Base-by-base conservation (phyloP, 73 alveolate species). In the Paraurostyla sp. region DNA sequence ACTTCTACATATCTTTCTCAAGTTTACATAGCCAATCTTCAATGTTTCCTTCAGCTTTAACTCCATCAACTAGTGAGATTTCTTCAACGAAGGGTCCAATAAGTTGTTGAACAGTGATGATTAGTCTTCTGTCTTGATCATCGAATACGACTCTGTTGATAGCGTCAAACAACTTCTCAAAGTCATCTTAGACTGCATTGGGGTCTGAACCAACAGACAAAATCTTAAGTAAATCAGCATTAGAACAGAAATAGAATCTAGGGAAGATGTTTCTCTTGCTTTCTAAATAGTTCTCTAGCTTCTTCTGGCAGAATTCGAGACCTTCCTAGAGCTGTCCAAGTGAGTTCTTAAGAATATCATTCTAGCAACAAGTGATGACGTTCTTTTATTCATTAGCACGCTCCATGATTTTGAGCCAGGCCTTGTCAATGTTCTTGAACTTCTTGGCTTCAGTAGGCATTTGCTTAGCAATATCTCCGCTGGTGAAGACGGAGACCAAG, bases 201-300 rank as follows among this genome's bases (percentile, higher is more conserved):
- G 99, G 99, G 58, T 97, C 99, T 58, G 98, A 87, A 58, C 99
- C 99, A 81, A 98, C 98, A 6, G 99, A 97, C 82, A 99, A 83
- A 82, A 99, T 99, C 95, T 98, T 98, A 83, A 99, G 94, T 68
- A 99, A 96, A 88, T 95, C 99, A 49, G 99, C 98, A 85, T 99
- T 98, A 16, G 99, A 97, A 68, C 98, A 99, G 94, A 99, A 99
- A 94, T 98, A 99, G 97, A 99, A 98, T 51, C 99, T 91, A 75
- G 99, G 99, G 99, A 99, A 99, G 94, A 98, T 97, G 96, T 98
- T 98, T 95, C 99, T 97, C 98, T 99, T 99, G 80, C 99, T 97
- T 94, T 99, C 99, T 80, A 99, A 92, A 91, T 99, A 99, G 89
- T 97, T 97, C 87, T 99, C 99, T 63, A 99, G 94, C 91, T 97